Evolutionary conservation across 805 yeast genomes (phyloP), one percentile per base, ranked within the genome.

Genomic region (Kluyveromyces siamensis): DNA sequence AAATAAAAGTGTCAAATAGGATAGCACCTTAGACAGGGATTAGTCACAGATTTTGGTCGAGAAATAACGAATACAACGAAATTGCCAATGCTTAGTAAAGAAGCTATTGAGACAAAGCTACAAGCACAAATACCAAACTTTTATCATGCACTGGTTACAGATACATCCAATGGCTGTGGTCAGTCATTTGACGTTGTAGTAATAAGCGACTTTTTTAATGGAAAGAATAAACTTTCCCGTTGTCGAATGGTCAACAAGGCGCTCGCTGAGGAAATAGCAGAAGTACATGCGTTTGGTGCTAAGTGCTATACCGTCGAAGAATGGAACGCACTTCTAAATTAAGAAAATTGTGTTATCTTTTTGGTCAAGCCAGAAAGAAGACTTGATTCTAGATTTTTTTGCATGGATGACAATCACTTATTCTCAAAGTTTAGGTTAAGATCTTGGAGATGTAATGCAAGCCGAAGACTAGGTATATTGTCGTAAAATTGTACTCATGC

Each of bases 111-210:
- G 37, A 50, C 48, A 37, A 65, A 60, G 50, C 53, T 66, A 8
- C 49, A 56, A 40, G 46, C 50, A 3, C 41, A 50, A n/a, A 52
- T 66, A 8, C 59, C 65, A 17, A 56, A 60, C 30, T 54, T 63
- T 17, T 57, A 63, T 39, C 65, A 68, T 36, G 59, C 59, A 16
- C 59, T 66, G n/a, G 67, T 67, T 16, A 61, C 66, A 7, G 73
- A 69, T 50, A 69, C 73, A 55, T 72, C 82, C 41, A 95, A 95
- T 14, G 99, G 99, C 1, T 93, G 99, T 68, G 99, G 99, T 6
- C 96, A 91, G 66, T 96, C 98, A 2, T 91, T 90, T 67, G 96
- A 95, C 37, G 96, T 89, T 35, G 77, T 87, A 7, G 90, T 95
- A 27, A 96, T 93, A 9, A 67, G 82, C 6, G 74, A 79, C 41